Evolutionary conservation across 1,284 basidiomycete genomes (phyloP).

Genomic region (Phenoliferia sp.): DNA sequence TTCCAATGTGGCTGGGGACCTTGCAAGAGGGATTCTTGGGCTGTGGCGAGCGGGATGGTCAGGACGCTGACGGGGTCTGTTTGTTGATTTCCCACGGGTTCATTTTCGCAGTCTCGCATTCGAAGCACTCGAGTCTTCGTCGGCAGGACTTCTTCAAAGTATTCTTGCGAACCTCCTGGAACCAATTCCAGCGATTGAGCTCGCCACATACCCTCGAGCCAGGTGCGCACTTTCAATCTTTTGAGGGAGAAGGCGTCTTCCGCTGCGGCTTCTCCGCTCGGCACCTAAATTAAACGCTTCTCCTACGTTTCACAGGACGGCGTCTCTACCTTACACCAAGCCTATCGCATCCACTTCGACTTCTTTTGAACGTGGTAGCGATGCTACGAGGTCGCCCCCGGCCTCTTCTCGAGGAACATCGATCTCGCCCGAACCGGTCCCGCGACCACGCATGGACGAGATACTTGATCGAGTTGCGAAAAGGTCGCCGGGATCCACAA

Average conservation of each 20-base stretch:
- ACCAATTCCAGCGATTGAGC: conserved; percentile 1
- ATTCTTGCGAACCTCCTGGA: conserved; percentile 2
- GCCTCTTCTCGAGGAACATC: neutral
- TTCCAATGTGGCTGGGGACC: no score
- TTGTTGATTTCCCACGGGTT: neutral
- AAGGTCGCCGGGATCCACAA: neutral
- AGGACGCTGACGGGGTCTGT: neutral
- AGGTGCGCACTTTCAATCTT: neutral
- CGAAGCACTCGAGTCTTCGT: neutral
- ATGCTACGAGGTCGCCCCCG: neutral
- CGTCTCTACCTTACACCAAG: neutral
- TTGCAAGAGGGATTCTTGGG: no score
- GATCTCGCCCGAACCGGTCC: neutral
- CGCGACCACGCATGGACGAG: neutral
- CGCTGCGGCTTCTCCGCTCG: neutral
- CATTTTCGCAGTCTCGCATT: conserved; percentile 3
- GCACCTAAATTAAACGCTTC: no score
- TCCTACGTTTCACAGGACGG: no score
- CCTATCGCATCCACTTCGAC: neutral
- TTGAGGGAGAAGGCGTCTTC: neutral
- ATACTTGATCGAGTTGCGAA: neutral
- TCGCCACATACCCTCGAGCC: neutral
- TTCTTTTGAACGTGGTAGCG: neutral
- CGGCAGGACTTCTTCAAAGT: neutral
- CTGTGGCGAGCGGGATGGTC: neutral